Conservation (phyloP, 495 filamentous ascomycete genomes). For the Staphylotrichum longicolle region DNA sequence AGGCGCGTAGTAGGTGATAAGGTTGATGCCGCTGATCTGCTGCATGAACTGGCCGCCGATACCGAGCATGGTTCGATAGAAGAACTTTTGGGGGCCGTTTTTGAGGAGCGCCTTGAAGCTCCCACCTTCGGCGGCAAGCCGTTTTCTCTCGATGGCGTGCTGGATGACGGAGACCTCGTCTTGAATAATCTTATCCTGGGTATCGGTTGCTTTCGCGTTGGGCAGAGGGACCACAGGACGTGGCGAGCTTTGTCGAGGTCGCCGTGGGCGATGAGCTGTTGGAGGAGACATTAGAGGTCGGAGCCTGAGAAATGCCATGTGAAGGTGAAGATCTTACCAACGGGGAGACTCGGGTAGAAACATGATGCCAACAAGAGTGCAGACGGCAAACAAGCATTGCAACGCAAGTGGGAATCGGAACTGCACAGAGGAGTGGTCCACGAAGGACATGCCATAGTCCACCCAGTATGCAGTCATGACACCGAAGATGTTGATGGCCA, state of each 20-base stretch:
- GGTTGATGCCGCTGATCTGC: conserved; percentile 59
- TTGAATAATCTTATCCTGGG: background rate
- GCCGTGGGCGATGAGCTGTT: background rate
- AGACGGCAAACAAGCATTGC: conserved; percentile 4
- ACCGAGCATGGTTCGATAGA: conserved; percentile 44
- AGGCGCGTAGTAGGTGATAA: conserved; percentile 72
- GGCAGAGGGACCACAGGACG: conserved; percentile 4
- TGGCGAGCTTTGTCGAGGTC: background rate
- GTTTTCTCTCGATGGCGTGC: background rate
- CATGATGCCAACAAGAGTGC: background rate
- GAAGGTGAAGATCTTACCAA: background rate
- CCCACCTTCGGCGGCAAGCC: background rate
- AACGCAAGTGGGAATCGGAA: conserved; percentile 2
- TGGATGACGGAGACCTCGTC: background rate
- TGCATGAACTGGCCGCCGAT: conserved; percentile 22
- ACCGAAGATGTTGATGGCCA: conserved; percentile 6
- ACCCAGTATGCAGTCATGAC: conserved; percentile 12
- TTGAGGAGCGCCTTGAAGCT: conserved; percentile 2
- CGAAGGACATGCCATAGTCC: conserved; percentile 6
- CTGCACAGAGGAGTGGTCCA: background rate
- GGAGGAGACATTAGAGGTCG: background rate
- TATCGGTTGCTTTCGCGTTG: background rate
- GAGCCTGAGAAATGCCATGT: background rate
- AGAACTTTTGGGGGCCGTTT: background rate
- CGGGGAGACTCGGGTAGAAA: conserved; percentile 2